Base-by-base conservation (phyloP, 495 filamentous ascomycete genomes). In the Rhizodiscina lignyota region DNA sequence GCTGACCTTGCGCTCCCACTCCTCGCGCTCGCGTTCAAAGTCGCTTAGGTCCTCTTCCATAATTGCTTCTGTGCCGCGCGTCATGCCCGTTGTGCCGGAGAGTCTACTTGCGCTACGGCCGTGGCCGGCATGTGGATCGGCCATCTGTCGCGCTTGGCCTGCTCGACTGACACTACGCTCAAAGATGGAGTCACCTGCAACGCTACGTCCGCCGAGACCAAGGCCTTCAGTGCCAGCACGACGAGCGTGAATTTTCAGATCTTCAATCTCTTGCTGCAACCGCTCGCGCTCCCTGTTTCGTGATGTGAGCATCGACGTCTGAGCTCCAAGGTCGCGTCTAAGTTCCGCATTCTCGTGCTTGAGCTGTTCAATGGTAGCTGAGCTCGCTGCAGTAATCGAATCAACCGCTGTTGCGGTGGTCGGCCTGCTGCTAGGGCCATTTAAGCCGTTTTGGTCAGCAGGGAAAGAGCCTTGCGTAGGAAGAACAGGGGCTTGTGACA, bases 261-360 rank as follows among this genome's bases (percentile, higher is more conserved):
- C 84, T 58, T 97, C 89, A 30, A 94, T 97, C 50, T 97, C 89
- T 40, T 92, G 82, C 49, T 94, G 91, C 12, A 97, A 64, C 3
- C 85, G 77, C 45, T 94, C 86, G 49, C 89, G 87, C 52, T 97
- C 89, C 21, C 83, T 73, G 46, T 96, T 94, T 4, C 89, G 70
- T 21, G 89, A 94, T 3, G 91, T 94, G 5, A 97, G 72, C 87
- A 96, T 97, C 0, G 85, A 93, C 0, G 85, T 91, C 54, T 97
- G 89, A 8, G 91, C 89, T 38, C 84, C 82, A 19, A 96, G 79
- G 52, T 96, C 86, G 31, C 86, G 77, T 22, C 83, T 71, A 12
- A 97, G 61, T 49, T 94, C 86, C 10, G 83, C 83, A 46, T 94
- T 96, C 50, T 96, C 89, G 43, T 85, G 82, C 32, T 80, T 76